These are phyloP conservation scores for Starmera dryadoides DNA, from an alignment of 805 yeast genomes.

Conservation along the genomic window DNA sequence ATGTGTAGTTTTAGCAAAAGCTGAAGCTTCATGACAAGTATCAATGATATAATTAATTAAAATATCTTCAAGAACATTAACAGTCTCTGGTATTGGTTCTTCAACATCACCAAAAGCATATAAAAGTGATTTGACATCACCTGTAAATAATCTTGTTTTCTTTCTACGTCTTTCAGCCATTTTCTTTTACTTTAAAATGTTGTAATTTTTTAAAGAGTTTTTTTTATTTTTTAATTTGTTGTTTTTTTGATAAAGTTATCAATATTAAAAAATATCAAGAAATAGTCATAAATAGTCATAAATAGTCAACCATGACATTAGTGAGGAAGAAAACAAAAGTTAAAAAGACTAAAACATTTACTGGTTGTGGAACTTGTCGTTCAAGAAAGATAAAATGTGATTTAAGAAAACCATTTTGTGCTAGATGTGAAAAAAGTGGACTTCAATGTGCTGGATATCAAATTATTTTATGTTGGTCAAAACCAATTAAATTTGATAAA, in stretches of 20 bases:
- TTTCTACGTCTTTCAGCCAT: slow-evolving; percentile 22
- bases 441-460: slow-evolving; percentile 77
- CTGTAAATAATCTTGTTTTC: slow-evolving; percentile 36
- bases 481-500: slow-evolving; percentile 42
- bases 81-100: slow-evolving; percentile 61
- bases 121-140: slow-evolving; percentile 48
- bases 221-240: too few relatives aligned
- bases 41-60: slow-evolving; percentile 57
- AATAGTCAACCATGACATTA: too few relatives aligned
- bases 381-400: slow-evolving; percentile 79
- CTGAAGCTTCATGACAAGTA: slow-evolving; percentile 47
- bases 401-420: slow-evolving; percentile 59
- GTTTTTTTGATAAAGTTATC: too few relatives aligned
- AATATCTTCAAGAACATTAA: slow-evolving; percentile 60
- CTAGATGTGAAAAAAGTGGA: slow-evolving; percentile 61
- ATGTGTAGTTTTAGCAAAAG: slow-evolving; percentile 41
- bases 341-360: slow-evolving; percentile 61
- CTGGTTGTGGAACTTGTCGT: slow-evolving; percentile 88
- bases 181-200: not conserved
- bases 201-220: too few relatives aligned
- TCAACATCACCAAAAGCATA: slow-evolving; percentile 70
- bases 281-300: too few relatives aligned
- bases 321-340: slow-evolving; percentile 1
- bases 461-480: slow-evolving; percentile 70
- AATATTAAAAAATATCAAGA: too few relatives aligned